Conservation (phyloP, 305 asterid genomes). For the Fraxinus floribunda region DNA sequence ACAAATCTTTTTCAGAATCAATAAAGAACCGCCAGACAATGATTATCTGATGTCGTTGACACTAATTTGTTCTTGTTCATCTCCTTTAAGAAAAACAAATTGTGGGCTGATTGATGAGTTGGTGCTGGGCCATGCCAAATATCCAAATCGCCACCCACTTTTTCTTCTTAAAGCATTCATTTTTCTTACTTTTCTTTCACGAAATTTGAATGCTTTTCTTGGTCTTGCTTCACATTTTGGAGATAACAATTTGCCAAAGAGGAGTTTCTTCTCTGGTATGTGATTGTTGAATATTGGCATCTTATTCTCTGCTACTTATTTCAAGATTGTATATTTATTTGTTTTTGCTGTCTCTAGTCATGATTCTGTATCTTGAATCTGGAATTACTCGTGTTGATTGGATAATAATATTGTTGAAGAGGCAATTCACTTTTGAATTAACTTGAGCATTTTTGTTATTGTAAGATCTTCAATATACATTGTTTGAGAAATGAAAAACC, state of each 20-base stretch:
- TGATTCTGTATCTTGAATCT: neutral
- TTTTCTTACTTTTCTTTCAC: slow-evolving; percentile 47
- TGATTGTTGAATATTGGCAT: slow-evolving; percentile 15
- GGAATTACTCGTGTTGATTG: neutral
- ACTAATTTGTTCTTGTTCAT: slow-evolving; percentile 10
- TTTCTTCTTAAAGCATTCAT: slow-evolving; percentile 25
- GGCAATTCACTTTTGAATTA: neutral
- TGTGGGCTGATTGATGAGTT: slow-evolving; percentile 24
- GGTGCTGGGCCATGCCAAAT: slow-evolving; percentile 34
- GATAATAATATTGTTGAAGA: neutral
- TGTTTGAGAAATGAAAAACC: neutral
- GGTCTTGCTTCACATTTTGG: slow-evolving; percentile 25
- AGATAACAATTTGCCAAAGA: slow-evolving; percentile 35
- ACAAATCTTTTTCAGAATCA: slow-evolving; percentile 10
- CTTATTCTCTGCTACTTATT: slow-evolving; percentile 11
- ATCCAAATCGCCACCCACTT: slow-evolving; percentile 33
- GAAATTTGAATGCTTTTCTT: slow-evolving; percentile 28
- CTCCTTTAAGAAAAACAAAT: slow-evolving; percentile 13
- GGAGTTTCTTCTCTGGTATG: slow-evolving; percentile 35
- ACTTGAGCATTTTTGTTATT: neutral
- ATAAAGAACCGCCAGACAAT: slow-evolving; percentile 16
- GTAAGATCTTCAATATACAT: neutral
- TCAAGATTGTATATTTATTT: slow-evolving; percentile 24
- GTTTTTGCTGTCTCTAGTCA: neutral
- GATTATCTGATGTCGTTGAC: slow-evolving; percentile 12